Evolutionary conservation across 257 asterid species (phyloP).

Genomic region (Rehmannia glutinosa): DNA sequence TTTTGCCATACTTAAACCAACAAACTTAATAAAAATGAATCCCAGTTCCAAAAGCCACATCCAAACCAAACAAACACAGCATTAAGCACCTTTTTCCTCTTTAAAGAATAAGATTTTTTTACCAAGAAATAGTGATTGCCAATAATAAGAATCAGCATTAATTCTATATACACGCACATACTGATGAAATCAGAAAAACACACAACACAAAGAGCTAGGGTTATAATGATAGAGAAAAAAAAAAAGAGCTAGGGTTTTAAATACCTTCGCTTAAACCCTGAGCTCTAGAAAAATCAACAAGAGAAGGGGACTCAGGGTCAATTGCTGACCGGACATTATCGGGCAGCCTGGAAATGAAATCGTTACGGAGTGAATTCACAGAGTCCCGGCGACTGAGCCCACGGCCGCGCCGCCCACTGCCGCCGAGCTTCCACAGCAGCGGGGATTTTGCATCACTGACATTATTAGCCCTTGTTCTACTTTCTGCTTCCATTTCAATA

Average conservation of each 20-base stretch:
- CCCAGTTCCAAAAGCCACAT: no score
- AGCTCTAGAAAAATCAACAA: slow-evolving; percentile 37
- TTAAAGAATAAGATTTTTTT: not conserved
- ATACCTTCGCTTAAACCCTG: slow-evolving; percentile 54
- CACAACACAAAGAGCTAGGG: no score
- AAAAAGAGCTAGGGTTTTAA: not conserved
- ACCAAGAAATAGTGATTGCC: not conserved
- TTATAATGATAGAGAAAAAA: no score
- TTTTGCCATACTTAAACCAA: not conserved
- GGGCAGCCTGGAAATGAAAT: slow-evolving; percentile 60
- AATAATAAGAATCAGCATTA: not conserved
- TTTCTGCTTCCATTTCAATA: slow-evolving; percentile 35
- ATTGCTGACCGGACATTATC: slow-evolving; percentile 56
- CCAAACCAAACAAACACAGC: not conserved
- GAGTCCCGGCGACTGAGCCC: slow-evolving; percentile 61
- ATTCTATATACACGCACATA: not conserved
- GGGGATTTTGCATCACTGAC: slow-evolving; percentile 33
- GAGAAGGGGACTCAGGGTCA: slow-evolving; percentile 56
- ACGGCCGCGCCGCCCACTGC: slow-evolving; percentile 46
- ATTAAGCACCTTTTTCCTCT: not conserved
- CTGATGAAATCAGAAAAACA: not conserved
- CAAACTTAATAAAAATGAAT: not conserved
- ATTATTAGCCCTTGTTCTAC: not conserved
- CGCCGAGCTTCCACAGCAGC: slow-evolving; percentile 36
- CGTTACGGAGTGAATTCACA: slow-evolving; percentile 50